A percentile compares a stretch with the other conserved stretches of the same genome.
Evolutionary conservation across 371 early-diverging fungal species (phyloP).

Genomic region (Rhizomucor miehei): DNA sequence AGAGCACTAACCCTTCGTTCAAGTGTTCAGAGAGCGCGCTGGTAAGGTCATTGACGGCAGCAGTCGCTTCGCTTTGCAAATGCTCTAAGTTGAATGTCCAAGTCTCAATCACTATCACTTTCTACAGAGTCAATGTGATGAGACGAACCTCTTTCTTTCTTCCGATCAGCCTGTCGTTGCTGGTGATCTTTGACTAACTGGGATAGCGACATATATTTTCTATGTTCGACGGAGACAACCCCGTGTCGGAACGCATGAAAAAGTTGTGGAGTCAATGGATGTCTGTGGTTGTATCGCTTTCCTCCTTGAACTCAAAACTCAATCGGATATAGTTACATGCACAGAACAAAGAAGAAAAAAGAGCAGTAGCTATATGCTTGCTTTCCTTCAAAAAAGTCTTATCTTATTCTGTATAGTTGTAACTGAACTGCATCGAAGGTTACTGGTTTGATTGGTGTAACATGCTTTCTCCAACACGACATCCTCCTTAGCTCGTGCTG

Average conservation of each 20-base stretch:
- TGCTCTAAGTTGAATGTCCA: neutral
- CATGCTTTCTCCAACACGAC: neutral
- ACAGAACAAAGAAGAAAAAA: too few species aligned
- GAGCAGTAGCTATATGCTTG: too few species aligned
- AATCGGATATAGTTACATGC: too few species aligned
- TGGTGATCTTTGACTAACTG: conserved; percentile 1
- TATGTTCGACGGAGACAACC: neutral
- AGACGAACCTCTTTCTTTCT: neutral
- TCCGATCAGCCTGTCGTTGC: conserved; percentile 3
- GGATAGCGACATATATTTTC: conserved; percentile 1
- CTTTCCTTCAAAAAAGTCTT: too few species aligned
- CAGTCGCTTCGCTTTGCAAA: neutral
- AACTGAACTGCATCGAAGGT: too few species aligned
- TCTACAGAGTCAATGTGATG: too few species aligned
- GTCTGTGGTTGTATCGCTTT: too few species aligned
- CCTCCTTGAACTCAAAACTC: too few species aligned
- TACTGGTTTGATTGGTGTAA: neutral
- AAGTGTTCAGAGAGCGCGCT: neutral
- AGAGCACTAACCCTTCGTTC: neutral
- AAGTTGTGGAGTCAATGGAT: too few species aligned
- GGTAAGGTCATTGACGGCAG: neutral
- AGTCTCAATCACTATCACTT: neutral
- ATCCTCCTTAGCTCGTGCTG: neutral
- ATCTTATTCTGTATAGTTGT: too few species aligned
- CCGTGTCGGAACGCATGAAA: neutral